A percentile compares a stretch with the other conserved stretches of the same genome.
phyloP scores from a whole-genome alignment of 208 protist species.

The Trypanosoma theileri region DNA sequence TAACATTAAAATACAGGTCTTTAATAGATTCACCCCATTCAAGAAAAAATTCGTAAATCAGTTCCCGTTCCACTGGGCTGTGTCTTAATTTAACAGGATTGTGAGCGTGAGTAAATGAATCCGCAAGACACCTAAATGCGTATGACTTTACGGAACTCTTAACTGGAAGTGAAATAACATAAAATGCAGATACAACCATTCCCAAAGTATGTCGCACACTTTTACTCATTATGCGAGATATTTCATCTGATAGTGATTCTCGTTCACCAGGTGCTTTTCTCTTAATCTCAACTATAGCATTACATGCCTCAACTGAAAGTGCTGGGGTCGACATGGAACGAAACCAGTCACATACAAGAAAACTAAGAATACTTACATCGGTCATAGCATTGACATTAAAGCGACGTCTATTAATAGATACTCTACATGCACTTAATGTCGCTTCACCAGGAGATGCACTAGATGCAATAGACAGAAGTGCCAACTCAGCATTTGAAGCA shows the following conservation, averaged over 20 bases:
- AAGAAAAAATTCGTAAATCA: slow-evolving; percentile 72
- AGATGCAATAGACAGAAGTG: slow-evolving; percentile 62
- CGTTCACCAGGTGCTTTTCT: slow-evolving; percentile 35
- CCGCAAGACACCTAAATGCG: slow-evolving; percentile 61
- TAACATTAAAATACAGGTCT: slow-evolving; percentile 79
- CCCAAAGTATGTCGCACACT: slow-evolving; percentile 76
- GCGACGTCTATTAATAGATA: slow-evolving; percentile 75
- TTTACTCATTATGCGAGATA: slow-evolving; percentile 55
- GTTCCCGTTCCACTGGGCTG: slow-evolving; percentile 67
- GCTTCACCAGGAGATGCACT: slow-evolving; percentile 49
- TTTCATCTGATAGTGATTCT: slow-evolving; percentile 35
- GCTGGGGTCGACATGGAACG: slow-evolving; percentile 60
- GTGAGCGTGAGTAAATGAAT: slow-evolving; percentile 76
- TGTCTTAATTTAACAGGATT: slow-evolving; percentile 72
- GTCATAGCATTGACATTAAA: slow-evolving; percentile 59
- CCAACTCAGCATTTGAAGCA: slow-evolving; percentile 33
- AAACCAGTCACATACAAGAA: slow-evolving; percentile 84
- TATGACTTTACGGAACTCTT: slow-evolving; percentile 43
- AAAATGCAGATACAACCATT: slow-evolving; percentile 70
- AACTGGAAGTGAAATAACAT: slow-evolving; percentile 52
- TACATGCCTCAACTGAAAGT: slow-evolving; percentile 56
- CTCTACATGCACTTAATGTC: slow-evolving; percentile 54
- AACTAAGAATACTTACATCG: slow-evolving; percentile 66
- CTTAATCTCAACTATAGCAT: slow-evolving; percentile 62
- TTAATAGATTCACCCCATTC: slow-evolving; percentile 59